Conservation (phyloP, 164 flowering plant genomes). For the Akebia trifoliata region DNA sequence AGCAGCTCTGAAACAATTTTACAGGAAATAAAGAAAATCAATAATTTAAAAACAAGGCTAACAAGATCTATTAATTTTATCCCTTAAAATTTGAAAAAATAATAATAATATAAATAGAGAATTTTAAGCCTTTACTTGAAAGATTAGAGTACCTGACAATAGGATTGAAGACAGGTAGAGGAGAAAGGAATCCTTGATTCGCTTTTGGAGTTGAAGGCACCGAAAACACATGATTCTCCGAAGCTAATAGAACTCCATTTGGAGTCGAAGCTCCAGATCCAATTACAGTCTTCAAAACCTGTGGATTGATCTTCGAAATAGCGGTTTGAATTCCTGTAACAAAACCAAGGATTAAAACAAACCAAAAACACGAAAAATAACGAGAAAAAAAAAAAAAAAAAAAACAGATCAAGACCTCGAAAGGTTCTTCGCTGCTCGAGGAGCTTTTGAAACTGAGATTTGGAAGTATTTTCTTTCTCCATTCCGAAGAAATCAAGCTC, state of each 20-base stretch:
- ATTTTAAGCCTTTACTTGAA: too few relatives aligned
- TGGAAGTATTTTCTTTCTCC: slow-evolving; percentile 26
- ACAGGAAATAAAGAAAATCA: background rate
- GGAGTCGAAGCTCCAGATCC: slow-evolving; percentile 20
- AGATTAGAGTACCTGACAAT: slow-evolving; percentile 26
- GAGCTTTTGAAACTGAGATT: slow-evolving; percentile 26
- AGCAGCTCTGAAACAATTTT: slow-evolving; percentile 9
- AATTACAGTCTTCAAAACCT: slow-evolving; percentile 43
- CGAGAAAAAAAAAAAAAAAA: background rate
- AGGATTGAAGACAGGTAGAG: slow-evolving; percentile 15
- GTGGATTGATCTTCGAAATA: slow-evolving; percentile 61
- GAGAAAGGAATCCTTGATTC: slow-evolving; percentile 13
- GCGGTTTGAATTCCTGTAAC: slow-evolving; percentile 43
- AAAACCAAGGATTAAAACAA: background rate
- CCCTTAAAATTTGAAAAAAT: too few relatives aligned
- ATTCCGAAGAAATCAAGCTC: slow-evolving; percentile 63
- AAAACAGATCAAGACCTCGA: slow-evolving; percentile 37
- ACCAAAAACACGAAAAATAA: background rate
- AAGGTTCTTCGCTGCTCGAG: slow-evolving; percentile 37
- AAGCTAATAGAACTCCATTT: slow-evolving; percentile 5
- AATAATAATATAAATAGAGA: too few relatives aligned
- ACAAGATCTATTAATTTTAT: too few relatives aligned
- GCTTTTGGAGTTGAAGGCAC: slow-evolving; percentile 28
- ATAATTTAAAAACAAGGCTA: background rate
- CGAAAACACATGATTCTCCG: slow-evolving; percentile 16